Base-by-base conservation (phyloP, 2,329 filamentous ascomycete species). In the Pleoardoris graminearum region DNA sequence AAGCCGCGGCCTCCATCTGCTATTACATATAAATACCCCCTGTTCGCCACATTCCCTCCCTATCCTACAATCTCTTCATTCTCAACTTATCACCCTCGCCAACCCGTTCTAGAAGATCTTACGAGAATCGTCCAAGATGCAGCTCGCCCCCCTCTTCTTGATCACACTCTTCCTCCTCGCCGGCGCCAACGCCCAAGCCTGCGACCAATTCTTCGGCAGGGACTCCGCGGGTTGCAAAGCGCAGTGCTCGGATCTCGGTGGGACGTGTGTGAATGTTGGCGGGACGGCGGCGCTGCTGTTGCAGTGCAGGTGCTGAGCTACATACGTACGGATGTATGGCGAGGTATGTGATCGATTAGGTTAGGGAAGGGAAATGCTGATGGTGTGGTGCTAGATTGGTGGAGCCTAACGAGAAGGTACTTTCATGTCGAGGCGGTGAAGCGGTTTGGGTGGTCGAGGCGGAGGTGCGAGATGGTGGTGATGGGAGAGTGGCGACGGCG, bases 231-330 rank as follows among this genome's bases (percentile, higher is more conserved):
- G 35, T 2, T 52, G 50, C 17, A 14, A 48, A 36, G 44, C 50
- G 19, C 35, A 52, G 16, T 52, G 50, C 30, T 32, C 32, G 30
- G 42, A 51, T 41, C 21, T 48, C 8, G 44, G 50, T 14, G 43
- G 50, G 8, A 41, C 8, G 14, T 52, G 43, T 29, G 19, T 48
- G 6, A 48, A 48, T 14, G 11, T n/a, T 6, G 43, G 35, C 6
- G 44, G 43, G 1, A 48, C 43, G 29, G 43, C 50, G 21, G 35
- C 19, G 27, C 22, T 52, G 36, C 10, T 48, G 17, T 32, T 51
- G 25, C 21, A 41, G 25, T 46, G 49, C 37, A 10, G 6, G 3
- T 51, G 49, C 21, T 51, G 41, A n/a, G n/a, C n/a, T n/a, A n/a
- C n/a, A n/a, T n/a, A n/a, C n/a, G n/a, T n/a, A n/a, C n/a, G n/a